A percentile compares a stretch with the other conserved stretches of the same genome.
Evolutionary conservation across 768 basidiomycete species (phyloP).

Genomic region (Boletus rubropictus): DNA sequence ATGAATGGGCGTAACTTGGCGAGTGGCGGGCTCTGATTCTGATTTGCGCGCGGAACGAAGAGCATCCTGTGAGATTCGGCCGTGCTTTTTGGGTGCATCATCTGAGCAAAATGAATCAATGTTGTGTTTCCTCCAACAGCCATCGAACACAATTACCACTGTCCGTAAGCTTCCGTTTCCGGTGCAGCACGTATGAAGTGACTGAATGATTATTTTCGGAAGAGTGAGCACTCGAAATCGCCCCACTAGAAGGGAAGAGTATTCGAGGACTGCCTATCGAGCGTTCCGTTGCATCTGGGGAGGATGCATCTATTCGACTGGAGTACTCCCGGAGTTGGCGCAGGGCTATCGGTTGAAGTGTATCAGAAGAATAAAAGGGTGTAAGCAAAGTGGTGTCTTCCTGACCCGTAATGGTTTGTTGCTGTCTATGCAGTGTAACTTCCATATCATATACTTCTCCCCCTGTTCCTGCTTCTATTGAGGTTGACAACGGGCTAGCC

Average conservation of each 20-base stretch:
- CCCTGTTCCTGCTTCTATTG: neutral
- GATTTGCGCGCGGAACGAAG: conserved; percentile 14
- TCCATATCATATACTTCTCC: neutral
- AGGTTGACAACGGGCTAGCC: conserved; percentile 12
- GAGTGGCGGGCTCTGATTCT: conserved; percentile 28
- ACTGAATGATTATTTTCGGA: neutral
- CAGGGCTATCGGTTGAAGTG: conserved; percentile 5
- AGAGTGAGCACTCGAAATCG: neutral
- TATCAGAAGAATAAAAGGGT: conserved; percentile 1
- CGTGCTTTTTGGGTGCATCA: conserved; percentile 20
- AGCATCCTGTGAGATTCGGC: conserved; percentile 9
- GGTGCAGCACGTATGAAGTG: neutral
- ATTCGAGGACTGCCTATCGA: neutral
- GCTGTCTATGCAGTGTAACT: neutral
- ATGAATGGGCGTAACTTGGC: conserved; percentile 16
- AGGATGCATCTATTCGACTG: conserved; percentile 2
- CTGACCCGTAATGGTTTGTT: neutral
- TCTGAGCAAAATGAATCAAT: conserved; percentile 15
- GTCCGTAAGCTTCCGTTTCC: too few species aligned
- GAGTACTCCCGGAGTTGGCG: conserved; percentile 17
- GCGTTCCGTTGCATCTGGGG: neutral
- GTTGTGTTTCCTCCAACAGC: neutral
- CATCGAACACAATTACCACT: conserved; percentile 7
- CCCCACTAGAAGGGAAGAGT: neutral
- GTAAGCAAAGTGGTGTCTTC: conserved; percentile 11